Evolutionary conservation across 2,329 filamentous ascomycete species (phyloP).

Genomic region (Hypomyces perniciosus): DNA sequence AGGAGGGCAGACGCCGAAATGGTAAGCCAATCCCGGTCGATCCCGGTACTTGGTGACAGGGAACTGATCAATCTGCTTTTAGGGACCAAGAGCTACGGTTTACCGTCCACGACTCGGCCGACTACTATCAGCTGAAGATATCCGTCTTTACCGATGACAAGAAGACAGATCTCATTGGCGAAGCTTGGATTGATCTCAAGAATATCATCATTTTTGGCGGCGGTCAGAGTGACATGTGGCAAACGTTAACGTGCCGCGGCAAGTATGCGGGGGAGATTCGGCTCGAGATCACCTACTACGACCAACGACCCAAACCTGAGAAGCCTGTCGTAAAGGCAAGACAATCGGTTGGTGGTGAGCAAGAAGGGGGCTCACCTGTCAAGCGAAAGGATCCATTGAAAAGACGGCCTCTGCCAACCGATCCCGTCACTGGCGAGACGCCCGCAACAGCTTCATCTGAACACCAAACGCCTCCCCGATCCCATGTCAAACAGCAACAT

Average conservation of each 20-base stretch:
- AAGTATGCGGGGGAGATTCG: constrained; percentile 95
- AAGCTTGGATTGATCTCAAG: constrained; percentile 81
- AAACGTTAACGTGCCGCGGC: constrained; percentile 76
- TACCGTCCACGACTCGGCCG: constrained; percentile 88
- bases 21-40: constrained; percentile 48
- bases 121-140: constrained; percentile 93
- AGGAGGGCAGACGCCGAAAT: constrained; percentile 91
- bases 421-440: constrained; percentile 58
- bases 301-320: constrained; percentile 75
- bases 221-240: constrained; percentile 92
- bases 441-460: constrained; percentile 23
- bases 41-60: neutral
- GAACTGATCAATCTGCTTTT: neutral
- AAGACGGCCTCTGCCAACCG: constrained; percentile 74
- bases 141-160: constrained; percentile 98
- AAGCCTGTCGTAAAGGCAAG: constrained; percentile 56
- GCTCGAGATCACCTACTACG: constrained; percentile 95
- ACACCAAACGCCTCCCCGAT: constrained; percentile 43
- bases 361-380: constrained; percentile 30
- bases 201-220: constrained; percentile 78
- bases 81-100: constrained; percentile 99
- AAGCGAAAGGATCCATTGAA: constrained; percentile 61
- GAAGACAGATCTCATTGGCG: constrained; percentile 92
- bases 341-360: constrained; percentile 28
- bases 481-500: constrained; percentile 34